Evolutionary conservation across 176 grass and related monocot genomes (phyloP).

Genomic region (Carex scoparia): DNA sequence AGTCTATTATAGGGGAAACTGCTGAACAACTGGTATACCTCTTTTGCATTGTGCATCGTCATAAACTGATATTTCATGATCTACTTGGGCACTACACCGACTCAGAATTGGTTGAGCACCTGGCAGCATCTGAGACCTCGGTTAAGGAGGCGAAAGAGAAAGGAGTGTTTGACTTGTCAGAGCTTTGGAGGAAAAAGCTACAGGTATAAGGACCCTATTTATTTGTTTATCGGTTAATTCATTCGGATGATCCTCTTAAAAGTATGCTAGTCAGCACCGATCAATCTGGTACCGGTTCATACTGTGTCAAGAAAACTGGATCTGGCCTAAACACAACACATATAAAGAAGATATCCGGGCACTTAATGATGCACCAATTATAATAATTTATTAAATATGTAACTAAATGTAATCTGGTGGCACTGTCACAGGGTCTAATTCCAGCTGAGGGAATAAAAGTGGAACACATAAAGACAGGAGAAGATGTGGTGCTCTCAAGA

Average conservation of each 20-base stretch:
- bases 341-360: too few species aligned
- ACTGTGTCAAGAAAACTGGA: neutral
- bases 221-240: neutral
- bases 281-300: neutral
- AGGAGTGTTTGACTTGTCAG: constrained; percentile 6
- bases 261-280: neutral
- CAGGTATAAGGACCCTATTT: constrained; percentile 7
- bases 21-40: constrained; percentile 55
- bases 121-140: constrained; percentile 36
- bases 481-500: constrained; percentile 50
- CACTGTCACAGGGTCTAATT: constrained; percentile 3
- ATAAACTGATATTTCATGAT: constrained; percentile 41
- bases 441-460: constrained; percentile 44
- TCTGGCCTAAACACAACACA: neutral
- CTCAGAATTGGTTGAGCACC: constrained; percentile 34
- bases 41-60: constrained; percentile 48
- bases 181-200: constrained; percentile 52
- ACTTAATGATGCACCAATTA: neutral
- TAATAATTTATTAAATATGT: neutral
- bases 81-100: constrained; percentile 50
- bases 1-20: constrained; percentile 28
- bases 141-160: constrained; percentile 29
- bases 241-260: neutral
- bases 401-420: neutral
- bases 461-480: constrained; percentile 62